Evolutionary conservation across 305 asterid species (phyloP).

Genomic region (Rubia peregrina): DNA sequence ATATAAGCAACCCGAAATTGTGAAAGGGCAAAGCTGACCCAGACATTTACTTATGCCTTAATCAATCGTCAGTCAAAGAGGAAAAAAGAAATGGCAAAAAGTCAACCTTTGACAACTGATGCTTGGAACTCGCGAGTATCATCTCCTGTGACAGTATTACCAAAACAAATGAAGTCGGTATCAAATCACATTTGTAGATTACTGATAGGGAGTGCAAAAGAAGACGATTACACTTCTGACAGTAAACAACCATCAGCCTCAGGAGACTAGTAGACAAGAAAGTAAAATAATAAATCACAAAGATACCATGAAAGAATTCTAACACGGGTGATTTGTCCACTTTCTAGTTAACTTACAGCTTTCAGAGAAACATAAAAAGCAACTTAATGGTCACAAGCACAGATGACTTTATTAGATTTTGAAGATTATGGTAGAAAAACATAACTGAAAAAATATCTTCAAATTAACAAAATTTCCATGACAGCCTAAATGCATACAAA

Average conservation of each 20-base stretch:
- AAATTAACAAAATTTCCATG: not conserved
- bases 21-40: not conserved
- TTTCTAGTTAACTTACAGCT: not conserved
- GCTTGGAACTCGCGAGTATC: slow-evolving; percentile 74
- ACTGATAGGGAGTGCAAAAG: not conserved
- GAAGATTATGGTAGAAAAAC: not conserved
- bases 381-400: not conserved
- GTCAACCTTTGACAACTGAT: slow-evolving; percentile 44
- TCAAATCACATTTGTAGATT: not conserved
- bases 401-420: not conserved
- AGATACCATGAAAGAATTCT: not conserved
- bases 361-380: not conserved
- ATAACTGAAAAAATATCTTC: not conserved
- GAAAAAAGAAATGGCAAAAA: slow-evolving; percentile 4
- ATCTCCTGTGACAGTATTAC: slow-evolving; percentile 53
- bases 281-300: not conserved
- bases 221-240: not conserved
- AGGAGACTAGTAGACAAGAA: not conserved
- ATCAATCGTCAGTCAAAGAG: slow-evolving; percentile 1
- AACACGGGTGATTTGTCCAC: not conserved
- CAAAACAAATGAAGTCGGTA: slow-evolving; percentile 9
- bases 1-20: slow-evolving; percentile 5
- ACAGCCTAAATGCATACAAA: not conserved
- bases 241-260: not conserved
- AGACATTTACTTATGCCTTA: not conserved